Evolutionary conservation across 1,139 yeast genomes (phyloP).

Genomic region (Blastobotrys indianensis): DNA sequence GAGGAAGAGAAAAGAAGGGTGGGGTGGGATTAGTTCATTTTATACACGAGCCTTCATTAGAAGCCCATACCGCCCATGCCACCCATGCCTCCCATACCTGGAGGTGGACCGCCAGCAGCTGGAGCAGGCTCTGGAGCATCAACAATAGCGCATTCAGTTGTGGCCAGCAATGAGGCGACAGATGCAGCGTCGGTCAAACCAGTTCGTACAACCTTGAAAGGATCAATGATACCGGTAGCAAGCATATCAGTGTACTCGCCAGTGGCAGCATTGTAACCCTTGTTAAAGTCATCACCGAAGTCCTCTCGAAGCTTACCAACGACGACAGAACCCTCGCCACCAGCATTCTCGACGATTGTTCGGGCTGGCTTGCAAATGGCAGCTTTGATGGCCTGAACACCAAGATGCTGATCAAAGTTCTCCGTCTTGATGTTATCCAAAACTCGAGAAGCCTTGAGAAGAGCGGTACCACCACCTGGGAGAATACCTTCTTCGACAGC

Average conservation of each 20-base stretch:
- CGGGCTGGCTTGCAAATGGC: slow-evolving; percentile 97
- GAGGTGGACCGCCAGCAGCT: slow-evolving; percentile 60
- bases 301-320: slow-evolving; percentile 87
- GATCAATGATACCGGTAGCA: slow-evolving; percentile 96
- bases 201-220: slow-evolving; percentile 97
- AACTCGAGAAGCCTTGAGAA: slow-evolving; percentile 85
- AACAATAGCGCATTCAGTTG: slow-evolving; percentile 98
- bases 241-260: slow-evolving; percentile 96
- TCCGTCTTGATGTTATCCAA: slow-evolving; percentile 75
- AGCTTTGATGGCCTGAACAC: slow-evolving; percentile 90
- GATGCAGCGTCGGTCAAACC: slow-evolving; percentile 97
- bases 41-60: not conserved
- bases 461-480: slow-evolving; percentile 99
- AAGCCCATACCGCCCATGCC: slow-evolving; percentile 12
- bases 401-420: slow-evolving; percentile 96
- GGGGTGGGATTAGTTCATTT: too few relatives aligned
- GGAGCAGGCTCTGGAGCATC: slow-evolving; percentile 92
- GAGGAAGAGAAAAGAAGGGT: too few relatives aligned
- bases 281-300: slow-evolving; percentile 79
- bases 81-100: slow-evolving; percentile 34
- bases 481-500: slow-evolving; percentile 99
- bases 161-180: slow-evolving; percentile 95
- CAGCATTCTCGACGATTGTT: slow-evolving; percentile 96
- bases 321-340: slow-evolving; percentile 96
- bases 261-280: slow-evolving; percentile 90